Evolutionary conservation across 164 flowering plant species (phyloP).

Genomic region (Chloranthus sessilifolius): DNA sequence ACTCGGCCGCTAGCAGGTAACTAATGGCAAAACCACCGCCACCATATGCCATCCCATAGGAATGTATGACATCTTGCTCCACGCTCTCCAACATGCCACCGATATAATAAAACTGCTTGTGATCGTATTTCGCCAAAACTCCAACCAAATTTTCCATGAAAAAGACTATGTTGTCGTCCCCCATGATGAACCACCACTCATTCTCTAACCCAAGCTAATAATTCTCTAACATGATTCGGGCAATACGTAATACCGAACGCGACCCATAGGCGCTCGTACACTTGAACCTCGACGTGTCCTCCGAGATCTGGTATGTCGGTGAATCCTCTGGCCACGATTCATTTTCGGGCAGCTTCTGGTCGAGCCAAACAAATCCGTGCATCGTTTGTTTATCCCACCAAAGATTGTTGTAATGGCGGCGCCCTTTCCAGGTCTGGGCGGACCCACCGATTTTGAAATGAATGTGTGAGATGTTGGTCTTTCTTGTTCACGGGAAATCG

Average conservation of each 20-base stretch:
- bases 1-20: constrained; percentile 44
- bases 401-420: constrained; percentile 36
- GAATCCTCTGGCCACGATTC: constrained; percentile 29
- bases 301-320: constrained; percentile 45
- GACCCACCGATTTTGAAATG: constrained; percentile 54
- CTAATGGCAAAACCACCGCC: constrained; percentile 94
- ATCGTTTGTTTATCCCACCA: constrained; percentile 50
- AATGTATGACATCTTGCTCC: constrained; percentile 61
- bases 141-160: constrained; percentile 59
- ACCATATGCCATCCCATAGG: constrained; percentile 78
- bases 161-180: constrained; percentile 92
- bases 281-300: constrained; percentile 40
- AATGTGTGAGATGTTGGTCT: constrained; percentile 25
- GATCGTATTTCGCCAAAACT: constrained; percentile 60
- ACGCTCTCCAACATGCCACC: constrained; percentile 85
- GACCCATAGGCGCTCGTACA: constrained; percentile 30
- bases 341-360: constrained; percentile 24
- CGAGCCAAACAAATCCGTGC: constrained; percentile 62
- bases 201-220: constrained; percentile 33
- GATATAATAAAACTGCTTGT: constrained; percentile 56
- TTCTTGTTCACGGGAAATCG: no score
- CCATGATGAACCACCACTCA: constrained; percentile 92
- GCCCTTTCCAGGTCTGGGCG: constrained; percentile 35
- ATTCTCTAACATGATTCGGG: constrained; percentile 58
- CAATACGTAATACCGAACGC: constrained; percentile 57